Percentiles rank a stretch among this genome's conserved stretches.
These are phyloP conservation scores for Terana coerulea DNA, from an alignment of 768 basidiomycete species.

Conservation along the genomic window DNA sequence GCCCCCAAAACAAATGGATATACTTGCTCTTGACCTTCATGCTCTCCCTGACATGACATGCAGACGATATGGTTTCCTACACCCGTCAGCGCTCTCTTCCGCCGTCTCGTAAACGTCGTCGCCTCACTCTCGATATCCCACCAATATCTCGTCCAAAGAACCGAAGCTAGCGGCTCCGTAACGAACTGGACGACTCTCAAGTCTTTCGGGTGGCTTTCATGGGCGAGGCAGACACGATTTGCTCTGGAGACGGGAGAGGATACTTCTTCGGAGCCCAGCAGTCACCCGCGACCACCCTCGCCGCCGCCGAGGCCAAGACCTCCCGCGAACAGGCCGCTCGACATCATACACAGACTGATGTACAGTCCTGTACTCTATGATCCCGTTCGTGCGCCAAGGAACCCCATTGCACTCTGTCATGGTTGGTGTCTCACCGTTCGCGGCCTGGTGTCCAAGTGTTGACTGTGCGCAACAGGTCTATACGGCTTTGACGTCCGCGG, in stretches of 20 bases:
- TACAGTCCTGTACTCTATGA: constrained; percentile 74
- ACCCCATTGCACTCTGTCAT: constrained; percentile 94
- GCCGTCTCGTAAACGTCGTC: constrained; percentile 62
- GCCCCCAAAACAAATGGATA: background rate
- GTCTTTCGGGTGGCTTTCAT: constrained; percentile 7
- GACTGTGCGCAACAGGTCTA: constrained; percentile 59
- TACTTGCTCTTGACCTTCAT: background rate
- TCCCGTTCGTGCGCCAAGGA: constrained; percentile 74
- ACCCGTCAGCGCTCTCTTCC: constrained; percentile 57
- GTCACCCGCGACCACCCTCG: background rate
- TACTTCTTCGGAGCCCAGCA: background rate
- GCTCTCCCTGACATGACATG: constrained; percentile 29
- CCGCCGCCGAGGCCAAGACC: background rate
- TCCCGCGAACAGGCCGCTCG: constrained; percentile 22
- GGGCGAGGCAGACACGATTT: background rate
- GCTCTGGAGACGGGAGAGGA: background rate
- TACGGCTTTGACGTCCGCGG: constrained; percentile 95
- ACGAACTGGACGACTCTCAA: constrained; percentile 3
- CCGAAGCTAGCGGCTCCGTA: constrained; percentile 5
- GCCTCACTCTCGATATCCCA: constrained; percentile 68
- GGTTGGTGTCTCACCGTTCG: constrained; percentile 44
- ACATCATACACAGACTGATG: constrained; percentile 68
- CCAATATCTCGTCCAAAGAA: constrained; percentile 45
- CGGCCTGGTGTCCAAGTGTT: background rate
- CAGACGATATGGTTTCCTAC: constrained; percentile 48